Evolutionary conservation across 148 eudicot species (phyloP), one percentile per base, ranked within the genome.

Genomic region (Hydrangea macrophylla): DNA sequence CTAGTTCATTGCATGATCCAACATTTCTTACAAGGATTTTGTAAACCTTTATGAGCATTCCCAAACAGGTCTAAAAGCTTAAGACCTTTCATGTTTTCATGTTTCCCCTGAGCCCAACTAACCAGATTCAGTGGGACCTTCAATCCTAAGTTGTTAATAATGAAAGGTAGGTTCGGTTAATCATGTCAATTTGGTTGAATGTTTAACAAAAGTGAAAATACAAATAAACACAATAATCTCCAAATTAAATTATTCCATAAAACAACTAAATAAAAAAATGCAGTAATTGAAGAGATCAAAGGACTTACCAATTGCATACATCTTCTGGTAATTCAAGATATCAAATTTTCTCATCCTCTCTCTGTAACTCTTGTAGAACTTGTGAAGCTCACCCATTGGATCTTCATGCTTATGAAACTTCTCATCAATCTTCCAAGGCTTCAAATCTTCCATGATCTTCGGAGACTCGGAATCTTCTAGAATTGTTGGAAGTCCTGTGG

Each of bases 321-420:
- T 94, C 82, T 95, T 95, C 79, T 95, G 99, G 86, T 81, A 95
- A 76, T 85, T 95, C 79, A 95, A 82, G 76, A 95, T 89, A 60
- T 95, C 99, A 28, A 95, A 77, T 79, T 95, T 95, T 45, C 97
- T 73, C 99, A 95, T 95, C 71, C 84, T 84, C 37, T 91, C 99
- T 36, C 89, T 72, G 77, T 95, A 95, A 74, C 88, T 89, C 78
- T 89, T 89, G 87, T 91, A 87, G 73, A 95, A 83, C 79, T 83
- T 91, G 70, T 91, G 92, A 57, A 91, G 81, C 71, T 91, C 97
- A 20, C 75, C 85, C 62, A 86, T 58, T 22, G 81, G 80, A 53
- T 85, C 86, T 4, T 72, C 84, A 53, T 60, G 70, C 42, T 78
- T n/a, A n/a, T n/a, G 85, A 65, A 82, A 78, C 79, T 81, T 87